These are phyloP conservation scores for Trametes sp. DNA, from an alignment of 1,284 basidiomycete genomes.

Conservation along the genomic window DNA sequence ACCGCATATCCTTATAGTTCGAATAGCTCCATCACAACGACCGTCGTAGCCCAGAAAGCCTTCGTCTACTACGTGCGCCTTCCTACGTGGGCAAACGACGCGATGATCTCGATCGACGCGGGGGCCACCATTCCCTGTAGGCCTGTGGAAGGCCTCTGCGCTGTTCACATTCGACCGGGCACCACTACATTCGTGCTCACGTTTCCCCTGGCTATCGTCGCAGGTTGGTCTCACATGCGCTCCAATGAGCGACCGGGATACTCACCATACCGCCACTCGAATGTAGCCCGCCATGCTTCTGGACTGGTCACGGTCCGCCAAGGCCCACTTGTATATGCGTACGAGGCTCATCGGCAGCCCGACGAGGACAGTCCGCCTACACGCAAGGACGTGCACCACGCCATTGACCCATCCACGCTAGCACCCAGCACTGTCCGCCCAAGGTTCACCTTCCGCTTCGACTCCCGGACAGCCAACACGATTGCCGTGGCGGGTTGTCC, in stretches of 20 bases:
- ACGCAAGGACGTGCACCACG: conserved; percentile 55
- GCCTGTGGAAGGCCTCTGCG: conserved; percentile 54
- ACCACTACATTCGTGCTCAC: conserved; percentile 54
- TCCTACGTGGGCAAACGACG: conserved; percentile 57
- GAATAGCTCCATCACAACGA: conserved; percentile 52
- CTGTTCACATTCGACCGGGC: conserved; percentile 49
- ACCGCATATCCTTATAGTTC: conserved; percentile 61
- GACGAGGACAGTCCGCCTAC: conserved; percentile 50
- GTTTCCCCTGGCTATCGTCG: conserved; percentile 54
- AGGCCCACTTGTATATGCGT: conserved; percentile 63
- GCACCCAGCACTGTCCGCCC: conserved; percentile 38
- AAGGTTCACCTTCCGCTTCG: not conserved
- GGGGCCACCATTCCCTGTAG: conserved; percentile 43
- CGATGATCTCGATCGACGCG: conserved; percentile 54
- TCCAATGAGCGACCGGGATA: not conserved
- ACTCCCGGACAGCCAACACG: not conserved
- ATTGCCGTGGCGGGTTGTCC: not conserved
- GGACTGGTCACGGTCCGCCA: conserved; percentile 56
- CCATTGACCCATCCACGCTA: conserved; percentile 60
- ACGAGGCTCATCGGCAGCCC: conserved; percentile 54
- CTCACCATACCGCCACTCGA: not conserved
- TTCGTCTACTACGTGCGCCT: conserved; percentile 64
- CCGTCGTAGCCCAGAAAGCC: conserved; percentile 52
- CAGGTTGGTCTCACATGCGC: conserved; percentile 41
- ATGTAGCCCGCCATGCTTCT: not conserved